phyloP scores from a whole-genome alignment of 1,139 yeast species.

The Candida buenavistaensis region DNA sequence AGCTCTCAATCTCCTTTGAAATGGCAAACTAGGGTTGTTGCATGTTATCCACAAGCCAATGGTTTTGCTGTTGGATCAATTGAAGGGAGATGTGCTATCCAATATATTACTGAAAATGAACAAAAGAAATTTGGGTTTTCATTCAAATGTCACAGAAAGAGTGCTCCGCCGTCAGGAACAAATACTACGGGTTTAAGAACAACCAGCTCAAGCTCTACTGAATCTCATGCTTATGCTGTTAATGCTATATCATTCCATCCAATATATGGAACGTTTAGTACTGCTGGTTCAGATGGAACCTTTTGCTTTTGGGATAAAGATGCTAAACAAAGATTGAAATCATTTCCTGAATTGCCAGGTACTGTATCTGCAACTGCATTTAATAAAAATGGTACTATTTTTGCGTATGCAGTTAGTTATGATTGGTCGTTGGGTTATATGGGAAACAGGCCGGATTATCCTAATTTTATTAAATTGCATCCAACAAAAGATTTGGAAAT shows the following conservation, averaged over 20 bases:
- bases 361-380: conserved; percentile 79
- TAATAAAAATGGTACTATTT: conserved; percentile 78
- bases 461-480: conserved; percentile 78
- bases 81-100: conserved; percentile 97
- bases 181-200: conserved; percentile 3
- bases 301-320: conserved; percentile 97
- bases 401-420: conserved; percentile 91
- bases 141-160: conserved; percentile 88
- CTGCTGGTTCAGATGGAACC: conserved; percentile 95
- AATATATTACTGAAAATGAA: conserved; percentile 81
- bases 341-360: conserved; percentile 70
- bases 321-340: conserved; percentile 82
- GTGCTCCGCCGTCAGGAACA: conserved; percentile 23
- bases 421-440: conserved; percentile 94
- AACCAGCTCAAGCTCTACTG: conserved; percentile 22
- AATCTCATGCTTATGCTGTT: conserved; percentile 68
- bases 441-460: conserved; percentile 73
- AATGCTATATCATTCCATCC: conserved; percentile 89
- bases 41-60: conserved; percentile 86
- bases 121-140: conserved; percentile 77
- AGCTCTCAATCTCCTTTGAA: conserved; percentile 78
- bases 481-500: conserved; percentile 85
- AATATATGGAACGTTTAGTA: conserved; percentile 82
- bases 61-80: conserved; percentile 93
- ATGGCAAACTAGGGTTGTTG: conserved; percentile 81